Percentiles rank a stretch among this genome's conserved stretches.
These are phyloP conservation scores for Elsinoe perseae DNA, from an alignment of 2,329 filamentous ascomycete species.

Conservation along the genomic window DNA sequence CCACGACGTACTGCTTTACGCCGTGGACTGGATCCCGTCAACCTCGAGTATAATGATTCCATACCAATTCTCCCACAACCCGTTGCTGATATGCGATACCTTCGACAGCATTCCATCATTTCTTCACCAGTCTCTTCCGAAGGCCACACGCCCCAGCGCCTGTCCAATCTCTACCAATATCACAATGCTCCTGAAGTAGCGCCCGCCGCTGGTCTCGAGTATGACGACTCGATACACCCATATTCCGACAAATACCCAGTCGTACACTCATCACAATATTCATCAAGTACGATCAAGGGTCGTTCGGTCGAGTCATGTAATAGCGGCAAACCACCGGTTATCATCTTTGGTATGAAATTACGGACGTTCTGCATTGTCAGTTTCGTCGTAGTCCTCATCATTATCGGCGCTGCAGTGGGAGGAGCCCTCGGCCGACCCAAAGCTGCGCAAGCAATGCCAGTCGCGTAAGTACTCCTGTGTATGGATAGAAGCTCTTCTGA, in stretches of 20 bases:
- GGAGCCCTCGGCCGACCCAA: conserved; percentile 28
- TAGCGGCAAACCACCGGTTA: conserved; percentile 28
- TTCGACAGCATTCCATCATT: conserved; percentile 17
- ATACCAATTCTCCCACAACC: neutral
- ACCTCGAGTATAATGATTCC: neutral
- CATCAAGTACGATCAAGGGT: conserved; percentile 21
- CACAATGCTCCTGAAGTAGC: conserved; percentile 34
- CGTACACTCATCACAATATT: conserved; percentile 20
- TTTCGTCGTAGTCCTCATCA: conserved; percentile 26
- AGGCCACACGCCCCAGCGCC: conserved; percentile 15
- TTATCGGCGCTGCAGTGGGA: conserved; percentile 32
- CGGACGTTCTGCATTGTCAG: conserved; percentile 30
- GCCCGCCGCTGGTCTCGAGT: conserved; percentile 33
- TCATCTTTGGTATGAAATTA: conserved; percentile 35
- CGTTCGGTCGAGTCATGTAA: conserved; percentile 18
- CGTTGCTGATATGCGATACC: conserved; percentile 6
- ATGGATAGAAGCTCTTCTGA: conserved; percentile 18
- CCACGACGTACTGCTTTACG: neutral
- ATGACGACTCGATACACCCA: conserved; percentile 31
- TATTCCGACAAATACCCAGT: conserved; percentile 33
- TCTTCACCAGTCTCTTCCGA: conserved; percentile 16
- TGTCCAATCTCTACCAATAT: conserved; percentile 34
- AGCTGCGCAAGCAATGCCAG: conserved; percentile 6
- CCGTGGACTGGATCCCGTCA: neutral
- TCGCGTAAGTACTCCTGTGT: neutral